A percentile compares a stretch with the other conserved stretches of the same genome.
These are phyloP conservation scores for Colletotrichum higginsianum DNA, from an alignment of 2,329 filamentous ascomycete species.

Conservation along the genomic window DNA sequence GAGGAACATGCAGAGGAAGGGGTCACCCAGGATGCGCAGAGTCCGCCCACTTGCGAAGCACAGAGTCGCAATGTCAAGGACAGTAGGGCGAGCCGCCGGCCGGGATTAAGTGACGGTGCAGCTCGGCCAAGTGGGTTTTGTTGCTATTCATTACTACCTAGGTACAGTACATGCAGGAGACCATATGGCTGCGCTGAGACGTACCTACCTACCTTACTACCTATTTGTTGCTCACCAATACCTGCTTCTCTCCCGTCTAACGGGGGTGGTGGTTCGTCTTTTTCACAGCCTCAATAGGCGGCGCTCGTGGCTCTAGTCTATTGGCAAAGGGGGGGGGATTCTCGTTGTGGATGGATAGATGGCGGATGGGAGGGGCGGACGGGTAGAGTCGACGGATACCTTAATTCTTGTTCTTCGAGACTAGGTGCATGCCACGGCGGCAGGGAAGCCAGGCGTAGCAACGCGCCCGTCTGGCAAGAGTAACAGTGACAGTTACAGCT, in stretches of 20 bases:
- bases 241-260: conserved; percentile 10
- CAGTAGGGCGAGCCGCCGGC: conserved; percentile 14
- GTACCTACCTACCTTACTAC: not conserved
- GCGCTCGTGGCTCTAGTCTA: not conserved
- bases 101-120: conserved; percentile 20
- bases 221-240: not conserved
- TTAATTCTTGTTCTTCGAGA: conserved; percentile 9
- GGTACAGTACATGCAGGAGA: too few species aligned
- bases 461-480: conserved; percentile 9
- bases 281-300: conserved; percentile 32
- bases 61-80: conserved; percentile 6
- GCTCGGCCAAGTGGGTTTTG: conserved; percentile 25
- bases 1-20: conserved; percentile 27
- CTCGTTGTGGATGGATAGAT: not conserved
- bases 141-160: conserved; percentile 19
- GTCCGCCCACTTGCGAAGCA: conserved; percentile 22
- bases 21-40: conserved; percentile 30
- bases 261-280: not conserved
- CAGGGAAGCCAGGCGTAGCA: not conserved
- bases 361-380: conserved; percentile 3
- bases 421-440: conserved; percentile 11
- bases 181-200: not conserved
- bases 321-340: not conserved
- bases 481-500: not conserved
- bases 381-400: conserved; percentile 15